Percentiles rank a stretch among this genome's conserved stretches.
Conservation (phyloP, 495 filamentous ascomycete species). For the Daldinia childiae region DNA sequence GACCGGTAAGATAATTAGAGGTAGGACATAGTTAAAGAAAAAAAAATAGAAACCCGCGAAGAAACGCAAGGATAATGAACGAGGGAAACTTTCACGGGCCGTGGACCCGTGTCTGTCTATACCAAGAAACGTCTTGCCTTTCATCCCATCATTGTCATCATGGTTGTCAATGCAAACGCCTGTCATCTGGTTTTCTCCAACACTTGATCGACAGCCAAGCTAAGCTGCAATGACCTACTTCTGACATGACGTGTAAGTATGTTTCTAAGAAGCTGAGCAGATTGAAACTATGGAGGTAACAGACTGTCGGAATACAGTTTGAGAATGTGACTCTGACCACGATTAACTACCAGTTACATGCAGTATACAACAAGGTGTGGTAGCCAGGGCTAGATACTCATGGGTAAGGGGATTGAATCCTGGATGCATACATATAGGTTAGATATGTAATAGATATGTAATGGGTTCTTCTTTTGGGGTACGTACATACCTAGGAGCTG, state of each 20-base stretch:
- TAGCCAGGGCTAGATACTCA: conserved; percentile 2
- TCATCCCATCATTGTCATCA: conserved; percentile 25
- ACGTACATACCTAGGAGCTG: background rate
- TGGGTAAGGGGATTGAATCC: conserved; percentile 38
- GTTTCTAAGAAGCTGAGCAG: conserved; percentile 13
- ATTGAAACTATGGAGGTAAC: conserved; percentile 46
- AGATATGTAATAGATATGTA: background rate
- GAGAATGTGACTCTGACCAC: conserved; percentile 38
- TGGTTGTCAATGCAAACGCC: conserved; percentile 7
- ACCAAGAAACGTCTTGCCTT: conserved; percentile 14
- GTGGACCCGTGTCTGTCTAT: conserved; percentile 13
- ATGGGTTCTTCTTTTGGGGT: background rate
- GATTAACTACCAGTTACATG: conserved; percentile 8
- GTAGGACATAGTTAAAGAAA: background rate
- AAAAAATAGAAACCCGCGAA: background rate
- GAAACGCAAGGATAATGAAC: background rate
- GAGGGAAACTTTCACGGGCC: conserved; percentile 16
- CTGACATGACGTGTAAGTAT: conserved; percentile 34
- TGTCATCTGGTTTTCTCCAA: conserved; percentile 34
- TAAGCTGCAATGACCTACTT: conserved; percentile 34
- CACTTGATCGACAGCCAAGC: conserved; percentile 29
- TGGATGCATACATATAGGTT: background rate
- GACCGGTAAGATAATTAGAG: background rate
- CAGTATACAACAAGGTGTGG: conserved; percentile 16
- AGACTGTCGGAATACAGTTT: conserved; percentile 44